Evolutionary conservation across 768 basidiomycete species (phyloP), one percentile per base, ranked within the genome.

Genomic region (Exidia glandulosa): DNA sequence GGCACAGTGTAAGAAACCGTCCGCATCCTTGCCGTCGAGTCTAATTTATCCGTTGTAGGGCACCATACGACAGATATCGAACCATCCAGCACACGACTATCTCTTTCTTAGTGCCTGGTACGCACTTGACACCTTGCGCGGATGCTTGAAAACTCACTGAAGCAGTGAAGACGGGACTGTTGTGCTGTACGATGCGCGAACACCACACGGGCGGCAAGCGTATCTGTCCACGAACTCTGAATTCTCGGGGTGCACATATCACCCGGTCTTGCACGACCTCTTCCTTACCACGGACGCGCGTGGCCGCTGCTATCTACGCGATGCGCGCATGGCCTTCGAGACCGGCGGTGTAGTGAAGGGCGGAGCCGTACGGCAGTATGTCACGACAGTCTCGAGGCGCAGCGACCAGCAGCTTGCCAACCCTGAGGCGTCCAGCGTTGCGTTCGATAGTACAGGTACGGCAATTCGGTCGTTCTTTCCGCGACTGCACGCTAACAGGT

Each of bases 401-500:
- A 64, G 71, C 9, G 61, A 68, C 19, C 33, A 63, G 36, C 65
- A 74, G 64, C 72, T 86, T 58, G 72, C 76, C 68, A 79, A 79
- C 50, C 87, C 88, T 4, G 87, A 89, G 67, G 73, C 81, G 14
- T 85, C 84, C 59, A 88, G 87, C 65, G 70, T 88, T 30, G 67
- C 71, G 0, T 90, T 89, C 67, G 85, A 91, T 71, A 74, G 76
- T 13, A 79, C 86, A 59, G 89, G 88, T 83, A 56, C 56, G 75
- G 59, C 10, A 7, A 19, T 45, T 7, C 56, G 61, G 64, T 63
- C 33, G 48, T 57, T 10, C 16, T 34, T n/a, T 33, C 3, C 55
- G 58, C 13, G 56, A 41, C 19, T 23, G 16, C 13, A 6, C 13
- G 14, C 13, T n/a, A 58, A 19, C n/a, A 13, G 16, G 32, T 16